These are phyloP conservation scores for Moesziomyces sp. DNA, from an alignment of 1,284 basidiomycete species.

Conservation along the genomic window DNA sequence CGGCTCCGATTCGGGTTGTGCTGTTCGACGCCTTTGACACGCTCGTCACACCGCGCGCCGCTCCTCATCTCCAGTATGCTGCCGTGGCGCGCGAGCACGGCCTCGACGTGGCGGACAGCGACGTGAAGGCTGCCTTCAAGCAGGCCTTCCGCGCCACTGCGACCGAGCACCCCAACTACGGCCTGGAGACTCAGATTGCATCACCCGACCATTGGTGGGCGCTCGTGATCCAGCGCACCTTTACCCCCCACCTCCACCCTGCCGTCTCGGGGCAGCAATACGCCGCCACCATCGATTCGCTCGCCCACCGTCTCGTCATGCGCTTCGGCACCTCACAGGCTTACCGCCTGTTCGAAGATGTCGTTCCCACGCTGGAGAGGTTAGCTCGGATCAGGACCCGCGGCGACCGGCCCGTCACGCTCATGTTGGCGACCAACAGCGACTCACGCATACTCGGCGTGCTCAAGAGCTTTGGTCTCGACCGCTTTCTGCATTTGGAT, in stretches of 20 bases:
- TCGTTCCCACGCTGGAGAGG: slow-evolving; percentile 26
- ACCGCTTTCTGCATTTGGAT: slow-evolving; percentile 37
- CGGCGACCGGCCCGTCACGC: slow-evolving; percentile 1
- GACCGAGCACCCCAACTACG: slow-evolving; percentile 45
- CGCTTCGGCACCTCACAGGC: slow-evolving; percentile 43
- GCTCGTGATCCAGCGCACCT: slow-evolving; percentile 46
- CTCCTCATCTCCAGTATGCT: slow-evolving; percentile 52
- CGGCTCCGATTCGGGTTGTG: slow-evolving; percentile 32
- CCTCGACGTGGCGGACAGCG: slow-evolving; percentile 17
- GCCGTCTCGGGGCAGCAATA: slow-evolving; percentile 8
- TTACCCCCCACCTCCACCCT: slow-evolving; percentile 19
- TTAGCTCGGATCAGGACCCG: slow-evolving; percentile 1
- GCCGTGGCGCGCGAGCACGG: slow-evolving; percentile 25
- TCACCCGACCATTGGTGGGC: slow-evolving; percentile 53
- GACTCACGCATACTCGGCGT: slow-evolving; percentile 45
- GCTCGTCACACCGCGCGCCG: slow-evolving; percentile 34
- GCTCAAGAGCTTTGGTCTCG: slow-evolving; percentile 35
- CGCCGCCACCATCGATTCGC: background rate
- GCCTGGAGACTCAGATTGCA: slow-evolving; percentile 31
- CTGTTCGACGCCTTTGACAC: slow-evolving; percentile 59
- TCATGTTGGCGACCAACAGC: slow-evolving; percentile 51
- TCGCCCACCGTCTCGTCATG: slow-evolving; percentile 30
- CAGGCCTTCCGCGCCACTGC: slow-evolving; percentile 38
- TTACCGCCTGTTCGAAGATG: slow-evolving; percentile 47
- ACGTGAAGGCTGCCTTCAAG: slow-evolving; percentile 39